phyloP scores from a whole-genome alignment of 1,284 basidiomycete genomes.

The Neonothopanus nambi region DNA sequence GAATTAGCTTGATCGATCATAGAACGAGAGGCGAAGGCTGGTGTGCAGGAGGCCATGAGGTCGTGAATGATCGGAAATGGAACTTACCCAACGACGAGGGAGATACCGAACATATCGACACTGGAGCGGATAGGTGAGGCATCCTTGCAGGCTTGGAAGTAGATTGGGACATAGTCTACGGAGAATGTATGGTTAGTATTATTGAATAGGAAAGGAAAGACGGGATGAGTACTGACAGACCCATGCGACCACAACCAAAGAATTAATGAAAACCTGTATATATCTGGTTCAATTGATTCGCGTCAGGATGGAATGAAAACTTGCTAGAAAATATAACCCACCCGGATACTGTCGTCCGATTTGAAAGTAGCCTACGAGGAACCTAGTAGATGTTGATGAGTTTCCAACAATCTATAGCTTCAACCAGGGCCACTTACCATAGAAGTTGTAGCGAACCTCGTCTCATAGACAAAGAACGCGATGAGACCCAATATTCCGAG shows the following conservation, averaged over 20 bases:
- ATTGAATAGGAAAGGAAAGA: too few species aligned
- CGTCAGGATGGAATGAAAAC: constrained; percentile 26
- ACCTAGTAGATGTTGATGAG: background rate
- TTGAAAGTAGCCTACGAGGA: background rate
- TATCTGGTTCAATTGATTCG: background rate
- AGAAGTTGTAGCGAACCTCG: background rate
- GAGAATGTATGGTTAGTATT: too few species aligned
- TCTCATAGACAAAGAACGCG: constrained; percentile 21
- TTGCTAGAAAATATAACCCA: constrained; percentile 1
- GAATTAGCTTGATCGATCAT: too few species aligned
- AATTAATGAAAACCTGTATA: background rate
- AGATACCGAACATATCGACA: constrained; percentile 32
- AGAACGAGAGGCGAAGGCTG: constrained; percentile 17
- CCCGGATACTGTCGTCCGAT: background rate
- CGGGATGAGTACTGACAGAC: background rate
- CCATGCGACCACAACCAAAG: background rate
- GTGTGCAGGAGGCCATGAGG: background rate
- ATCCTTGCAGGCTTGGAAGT: constrained; percentile 35
- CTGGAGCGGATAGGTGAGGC: constrained; percentile 33
- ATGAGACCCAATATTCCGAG: constrained; percentile 15
- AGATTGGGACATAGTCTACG: constrained; percentile 24
- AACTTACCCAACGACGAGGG: too few species aligned
- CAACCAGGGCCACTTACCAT: background rate
- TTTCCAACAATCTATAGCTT: background rate
- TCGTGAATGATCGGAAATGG: too few species aligned